Base-by-base conservation (phyloP, 257 asterid species). In the Plantago ovata region DNA sequence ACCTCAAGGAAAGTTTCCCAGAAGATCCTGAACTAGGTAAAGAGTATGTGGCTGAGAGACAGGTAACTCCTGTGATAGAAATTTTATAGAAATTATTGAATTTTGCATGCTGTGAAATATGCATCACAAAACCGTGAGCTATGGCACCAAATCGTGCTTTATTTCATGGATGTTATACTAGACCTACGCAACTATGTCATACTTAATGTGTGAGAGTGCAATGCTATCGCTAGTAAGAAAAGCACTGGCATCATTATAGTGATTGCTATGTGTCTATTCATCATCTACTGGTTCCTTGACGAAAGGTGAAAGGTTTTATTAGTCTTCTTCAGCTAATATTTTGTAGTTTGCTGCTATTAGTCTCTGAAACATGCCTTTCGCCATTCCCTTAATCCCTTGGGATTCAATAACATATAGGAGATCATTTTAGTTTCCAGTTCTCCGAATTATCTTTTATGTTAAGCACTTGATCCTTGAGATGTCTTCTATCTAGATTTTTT, bases 21-120 rank as follows among this genome's bases (percentile, higher is more conserved):
- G 89, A 84, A 68, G 80, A 93, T 76, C 67, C 77, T 58, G 97
- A 84, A 64, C 78, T 82, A 22, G 87, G 95, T 68, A 79, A 82
- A 84, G 80, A 84, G 81, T 93, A 89, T 74, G 79, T 89, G 64
- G 81, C 94, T 33, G 87, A 82, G 68, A 82, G 93, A 81, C 95
- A 82, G 98, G 98, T 93, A 88, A 38, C n/a, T 58, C 20, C 51
- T 65, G n/a, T n/a, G 45, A 59, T 24, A 40, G 42, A 60, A 54
- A 54, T 33, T 15, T 58, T 11, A 45, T 51, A 20, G 19, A 56
- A 52, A 48, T 60, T 14, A 54, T 58, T 46, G 47, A 48, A 28
- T 18, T 63, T 43, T 49, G 21, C 48, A 40, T 56, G 62, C 65
- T 23, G 23, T 40, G 32, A 12, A n/a, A 49, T 53, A 28, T 20